A percentile compares a stretch with the other conserved stretches of the same genome.
Evolutionary conservation across 768 basidiomycete genomes (phyloP).

Genomic region (Xerocomellus intermedius): DNA sequence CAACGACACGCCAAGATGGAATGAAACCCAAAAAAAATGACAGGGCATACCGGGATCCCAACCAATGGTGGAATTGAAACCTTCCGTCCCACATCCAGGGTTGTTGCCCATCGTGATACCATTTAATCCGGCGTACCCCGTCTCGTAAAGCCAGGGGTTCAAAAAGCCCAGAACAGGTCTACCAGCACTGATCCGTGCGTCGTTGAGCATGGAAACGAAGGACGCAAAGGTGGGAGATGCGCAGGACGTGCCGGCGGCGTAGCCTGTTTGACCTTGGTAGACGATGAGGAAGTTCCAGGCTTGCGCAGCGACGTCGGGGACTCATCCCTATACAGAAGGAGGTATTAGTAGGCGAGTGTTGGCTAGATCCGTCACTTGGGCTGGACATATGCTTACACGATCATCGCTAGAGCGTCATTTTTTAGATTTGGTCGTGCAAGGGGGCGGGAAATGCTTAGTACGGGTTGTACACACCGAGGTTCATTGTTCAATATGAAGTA

Average conservation of each 20-base stretch:
- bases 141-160: conserved; percentile 58
- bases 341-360: not conserved
- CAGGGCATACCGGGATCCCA: conserved; percentile 56
- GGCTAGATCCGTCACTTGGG: too few species aligned
- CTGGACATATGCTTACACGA: conserved; percentile 44
- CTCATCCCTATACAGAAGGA: conserved; percentile 36
- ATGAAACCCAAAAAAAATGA: not conserved
- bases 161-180: conserved; percentile 58
- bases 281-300: conserved; percentile 46
- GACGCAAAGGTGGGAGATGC: conserved; percentile 63
- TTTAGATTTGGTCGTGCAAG: not conserved
- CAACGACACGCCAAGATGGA: not conserved
- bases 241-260: conserved; percentile 64
- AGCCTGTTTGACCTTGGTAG: conserved; percentile 36
- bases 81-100: conserved; percentile 58
- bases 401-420: conserved; percentile 37
- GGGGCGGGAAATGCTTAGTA: conserved; percentile 19
- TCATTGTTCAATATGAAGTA: too few species aligned
- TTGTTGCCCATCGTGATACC: conserved; percentile 61
- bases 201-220: conserved; percentile 63
- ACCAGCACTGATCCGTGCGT: conserved; percentile 48
- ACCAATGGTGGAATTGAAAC: conserved; percentile 58
- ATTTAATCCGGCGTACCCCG: conserved; percentile 40
- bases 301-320: conserved; percentile 70
- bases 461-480: too few species aligned